These are phyloP conservation scores for Singerocomus inundabilis DNA, from an alignment of 1,284 basidiomycete genomes.

Conservation along the genomic window DNA sequence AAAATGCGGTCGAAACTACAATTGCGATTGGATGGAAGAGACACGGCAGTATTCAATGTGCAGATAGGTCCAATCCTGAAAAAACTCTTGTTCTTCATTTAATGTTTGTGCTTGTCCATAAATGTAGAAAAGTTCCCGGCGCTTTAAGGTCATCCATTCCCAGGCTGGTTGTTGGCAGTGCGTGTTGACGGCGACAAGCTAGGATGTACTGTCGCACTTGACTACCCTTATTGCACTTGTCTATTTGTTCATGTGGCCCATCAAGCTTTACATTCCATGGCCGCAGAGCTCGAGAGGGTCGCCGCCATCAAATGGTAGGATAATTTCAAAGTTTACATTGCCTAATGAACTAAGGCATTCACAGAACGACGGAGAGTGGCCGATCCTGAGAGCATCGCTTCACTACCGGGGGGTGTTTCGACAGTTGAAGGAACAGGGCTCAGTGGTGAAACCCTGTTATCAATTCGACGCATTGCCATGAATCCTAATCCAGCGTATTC, in stretches of 20 bases:
- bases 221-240: background rate
- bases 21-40: no score
- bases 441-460: conserved; percentile 1
- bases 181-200: background rate
- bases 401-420: background rate
- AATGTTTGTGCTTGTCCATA: no score
- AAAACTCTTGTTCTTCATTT: no score
- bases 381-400: background rate
- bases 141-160: no score
- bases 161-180: background rate
- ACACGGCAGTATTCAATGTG: no score
- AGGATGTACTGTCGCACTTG: background rate
- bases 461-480: no score
- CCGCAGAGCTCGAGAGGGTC: conserved; percentile 7
- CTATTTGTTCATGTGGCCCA: conserved; percentile 12
- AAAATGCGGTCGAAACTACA: no score
- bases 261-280: conserved; percentile 8
- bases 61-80: no score
- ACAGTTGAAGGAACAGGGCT: background rate
- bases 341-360: background rate
- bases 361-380: conserved; percentile 4
- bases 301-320: conserved; percentile 8
- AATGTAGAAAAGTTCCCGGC: background rate
- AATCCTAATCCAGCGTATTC: background rate
- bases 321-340: background rate